Base-by-base conservation (phyloP, 768 basidiomycete genomes). In the Kwoniella mangroviensis region DNA sequence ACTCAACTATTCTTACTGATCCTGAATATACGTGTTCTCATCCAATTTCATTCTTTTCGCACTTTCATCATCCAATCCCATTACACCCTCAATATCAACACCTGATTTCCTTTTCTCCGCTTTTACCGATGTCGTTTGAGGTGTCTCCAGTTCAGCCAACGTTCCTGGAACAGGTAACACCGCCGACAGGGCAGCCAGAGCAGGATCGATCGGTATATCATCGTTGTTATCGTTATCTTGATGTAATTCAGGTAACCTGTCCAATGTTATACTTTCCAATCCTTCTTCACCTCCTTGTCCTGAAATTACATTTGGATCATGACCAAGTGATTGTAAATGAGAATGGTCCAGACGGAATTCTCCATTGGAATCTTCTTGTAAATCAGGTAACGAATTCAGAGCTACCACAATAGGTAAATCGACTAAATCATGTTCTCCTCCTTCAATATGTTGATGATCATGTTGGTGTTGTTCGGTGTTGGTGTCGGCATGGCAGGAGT, bases 71-170 rank as follows among this genome's bases (percentile, higher is more conserved):
- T 56, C 59, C 34, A 34, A 34, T 21, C 45, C 22, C 10, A 40
- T 15, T 17, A 17, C 54, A 61, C 26, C 45, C 19, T 17, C 54
- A 34, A 26, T n/a, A 5, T 60, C 69, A 13, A 59, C 24, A 10
- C 56, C 61, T 10, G 63, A 65, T 52, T 69, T 72, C 26, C 71
- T 40, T 49, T 72, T 72, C n/a, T 58, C 34, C 19, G 40, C 34
- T 63, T 58, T 69, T 64, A 53, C 55, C 41, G 11, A 34, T 58
- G 34, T 9, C 40, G 41, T 41, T 42, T n/a, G 40, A 10, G 56
- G 56, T 40, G 26, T 43, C 55, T 72, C 67, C 53, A 69, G 13
- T 58, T 72, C 71, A 12, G 71, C 71, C 26, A 72, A 52, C 9
- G 71, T 72, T 67, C 69, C 42, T 2, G 67, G 58, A 34, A 56